These are phyloP conservation scores for Botryosphaeria dothidea DNA, from an alignment of 2,329 filamentous ascomycete genomes.

Conservation along the genomic window DNA sequence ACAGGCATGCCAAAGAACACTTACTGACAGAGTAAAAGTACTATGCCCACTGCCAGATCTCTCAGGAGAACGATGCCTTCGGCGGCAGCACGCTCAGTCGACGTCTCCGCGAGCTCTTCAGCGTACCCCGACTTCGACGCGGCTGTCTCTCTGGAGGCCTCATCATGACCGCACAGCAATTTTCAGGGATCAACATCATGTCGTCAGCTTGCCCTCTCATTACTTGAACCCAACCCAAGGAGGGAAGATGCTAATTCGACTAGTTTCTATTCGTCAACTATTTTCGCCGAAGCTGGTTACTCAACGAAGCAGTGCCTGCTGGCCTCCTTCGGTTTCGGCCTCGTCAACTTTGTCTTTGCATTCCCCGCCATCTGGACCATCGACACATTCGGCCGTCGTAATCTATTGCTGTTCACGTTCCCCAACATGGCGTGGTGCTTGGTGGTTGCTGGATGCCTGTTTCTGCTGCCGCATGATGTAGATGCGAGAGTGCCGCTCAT, in stretches of 20 bases:
- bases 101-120: constrained; percentile 60
- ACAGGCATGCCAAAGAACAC: neutral
- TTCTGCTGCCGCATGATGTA: constrained; percentile 53
- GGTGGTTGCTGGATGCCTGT: constrained; percentile 49
- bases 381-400: constrained; percentile 54
- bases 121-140: constrained; percentile 66
- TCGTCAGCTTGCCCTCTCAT: too few relatives aligned
- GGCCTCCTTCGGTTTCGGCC: constrained; percentile 59
- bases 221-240: too few relatives aligned
- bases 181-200: constrained; percentile 42
- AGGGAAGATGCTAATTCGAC: too few relatives aligned
- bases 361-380: constrained; percentile 62
- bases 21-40: constrained; percentile 23
- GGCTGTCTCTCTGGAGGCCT: constrained; percentile 75
- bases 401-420: constrained; percentile 51
- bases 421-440: constrained; percentile 52
- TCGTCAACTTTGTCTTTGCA: constrained; percentile 59
- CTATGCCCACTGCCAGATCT: constrained; percentile 41
- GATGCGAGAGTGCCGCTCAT: constrained; percentile 50
- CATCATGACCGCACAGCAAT: constrained; percentile 72
- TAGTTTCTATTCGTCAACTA: constrained; percentile 54
- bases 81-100: constrained; percentile 39
- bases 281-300: constrained; percentile 51
- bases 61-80: constrained; percentile 35
- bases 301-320: constrained; percentile 45